Base-by-base conservation (phyloP, 495 filamentous ascomycete genomes). In the Pseudomonodictys pantanalensis region DNA sequence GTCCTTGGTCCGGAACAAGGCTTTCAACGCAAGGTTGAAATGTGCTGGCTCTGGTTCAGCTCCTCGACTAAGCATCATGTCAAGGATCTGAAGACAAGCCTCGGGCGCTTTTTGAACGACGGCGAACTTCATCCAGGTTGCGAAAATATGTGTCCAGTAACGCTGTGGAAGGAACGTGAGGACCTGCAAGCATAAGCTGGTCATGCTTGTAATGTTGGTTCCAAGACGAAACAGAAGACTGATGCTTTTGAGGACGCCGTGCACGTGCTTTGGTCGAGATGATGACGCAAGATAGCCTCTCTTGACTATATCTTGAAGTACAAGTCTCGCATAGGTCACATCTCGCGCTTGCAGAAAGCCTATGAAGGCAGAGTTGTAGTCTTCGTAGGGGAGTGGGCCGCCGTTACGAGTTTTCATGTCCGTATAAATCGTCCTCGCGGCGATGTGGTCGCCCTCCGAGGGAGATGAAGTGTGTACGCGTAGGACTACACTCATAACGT, bases 31-130 rank as follows among this genome's bases (percentile, higher is more conserved):
- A 17, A 64, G 56, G 35, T 68, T 64, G 46, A 64, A 64, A 30
- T 68, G 61, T 10, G 53, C 49, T 18, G 65, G 32, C n/a, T 57
- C 43, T 3, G 65, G 60, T 12, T 55, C 20, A 24, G 33, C 23
- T 9, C 65, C 57, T 22, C 65, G 56, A 18, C 38, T 54, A 30
- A 49, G 43, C 65, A 68, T 68, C 52, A 68, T 45, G 11, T 68
- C 65, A 29, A 68, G 25, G 1, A 68, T 53, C 44, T 58, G 51
- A 9, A 47, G 38, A 22, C 52, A 60, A 7, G 52, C 49, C 22
- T 56, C 56, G 1, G 57, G 56, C 7, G 56, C 39, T 2, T 59
- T 32, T 10, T 47, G 35, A 12, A 52, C 30, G 9, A 51, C 52
- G n/a, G 53, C 44, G 12, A 39, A 42, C 33, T 50, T 52, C 50